A percentile compares a stretch with the other conserved stretches of the same genome.
Conservation (phyloP, 2,329 filamentous ascomycete species). For the Nigrospora osmanthi region DNA sequence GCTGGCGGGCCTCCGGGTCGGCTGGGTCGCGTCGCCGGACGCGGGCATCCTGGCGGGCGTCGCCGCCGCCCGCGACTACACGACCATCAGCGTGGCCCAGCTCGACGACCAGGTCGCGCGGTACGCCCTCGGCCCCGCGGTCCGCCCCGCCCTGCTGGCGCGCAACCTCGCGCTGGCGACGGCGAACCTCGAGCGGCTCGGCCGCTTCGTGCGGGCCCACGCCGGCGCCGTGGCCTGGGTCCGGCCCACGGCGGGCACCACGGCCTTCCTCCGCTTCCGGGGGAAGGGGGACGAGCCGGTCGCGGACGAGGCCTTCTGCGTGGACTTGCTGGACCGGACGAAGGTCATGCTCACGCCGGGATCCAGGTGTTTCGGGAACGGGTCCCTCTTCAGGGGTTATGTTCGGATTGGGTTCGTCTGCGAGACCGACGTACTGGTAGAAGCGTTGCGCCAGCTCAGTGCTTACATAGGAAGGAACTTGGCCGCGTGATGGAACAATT, state of each 20-base stretch:
- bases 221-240: slow-evolving; percentile 56
- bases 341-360: slow-evolving; percentile 73
- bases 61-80: slow-evolving; percentile 67
- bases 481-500: background rate
- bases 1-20: slow-evolving; percentile 71
- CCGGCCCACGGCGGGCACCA: slow-evolving; percentile 71
- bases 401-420: slow-evolving; percentile 72
- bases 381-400: slow-evolving; percentile 62
- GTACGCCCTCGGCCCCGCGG: slow-evolving; percentile 55
- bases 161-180: slow-evolving; percentile 57
- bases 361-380: slow-evolving; percentile 61
- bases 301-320: slow-evolving; percentile 66
- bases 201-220: slow-evolving; percentile 54
- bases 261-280: slow-evolving; percentile 70
- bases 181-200: slow-evolving; percentile 53
- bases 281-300: slow-evolving; percentile 52
- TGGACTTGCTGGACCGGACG: slow-evolving; percentile 57
- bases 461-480: slow-evolving; percentile 29
- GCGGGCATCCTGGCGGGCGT: slow-evolving; percentile 53
- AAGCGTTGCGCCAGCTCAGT: slow-evolving; percentile 48
- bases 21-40: slow-evolving; percentile 71
- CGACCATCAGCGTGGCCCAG: slow-evolving; percentile 77
- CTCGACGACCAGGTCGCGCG: slow-evolving; percentile 73
- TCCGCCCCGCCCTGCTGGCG: slow-evolving; percentile 32
- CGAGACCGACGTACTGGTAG: slow-evolving; percentile 59